A percentile compares a stretch with the other conserved stretches of the same genome.
Conservation (phyloP, 1,139 yeast genomes). For the Geotrichum klebahnii region DNA sequence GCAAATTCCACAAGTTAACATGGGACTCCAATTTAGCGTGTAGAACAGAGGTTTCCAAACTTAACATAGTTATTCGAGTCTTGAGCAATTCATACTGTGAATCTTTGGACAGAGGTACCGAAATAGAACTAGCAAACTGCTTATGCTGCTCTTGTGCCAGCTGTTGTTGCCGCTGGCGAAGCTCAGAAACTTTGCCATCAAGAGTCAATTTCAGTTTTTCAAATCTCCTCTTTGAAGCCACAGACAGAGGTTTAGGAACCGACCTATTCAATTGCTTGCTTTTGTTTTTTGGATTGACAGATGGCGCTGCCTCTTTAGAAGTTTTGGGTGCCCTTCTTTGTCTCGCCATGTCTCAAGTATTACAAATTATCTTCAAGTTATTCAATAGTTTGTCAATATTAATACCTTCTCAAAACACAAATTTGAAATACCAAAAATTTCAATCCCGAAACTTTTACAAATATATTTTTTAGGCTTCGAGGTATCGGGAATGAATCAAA, state of each 20-base stretch:
- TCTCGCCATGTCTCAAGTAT: not conserved
- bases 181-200: not conserved
- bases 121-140: not conserved
- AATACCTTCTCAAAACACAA: too few species aligned
- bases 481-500: too few species aligned
- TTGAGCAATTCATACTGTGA: not conserved
- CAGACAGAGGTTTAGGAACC: not conserved
- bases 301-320: too few species aligned
- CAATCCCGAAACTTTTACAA: too few species aligned
- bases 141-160: not conserved
- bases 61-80: not conserved
- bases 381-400: not conserved
- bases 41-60: not conserved
- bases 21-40: constrained; percentile 3
- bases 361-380: too few species aligned
- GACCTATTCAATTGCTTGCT: not conserved
- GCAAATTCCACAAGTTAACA: constrained; percentile 2
- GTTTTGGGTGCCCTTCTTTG: not conserved
- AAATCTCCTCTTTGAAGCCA: not conserved
- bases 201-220: not conserved
- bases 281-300: too few species aligned
- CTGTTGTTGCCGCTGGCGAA: not conserved
- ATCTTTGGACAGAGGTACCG: not conserved
- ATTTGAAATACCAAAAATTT: too few species aligned
- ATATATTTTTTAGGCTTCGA: too few species aligned